phyloP scores from a whole-genome alignment of 2,329 filamentous ascomycete species.

The Erysiphe pulchra region DNA sequence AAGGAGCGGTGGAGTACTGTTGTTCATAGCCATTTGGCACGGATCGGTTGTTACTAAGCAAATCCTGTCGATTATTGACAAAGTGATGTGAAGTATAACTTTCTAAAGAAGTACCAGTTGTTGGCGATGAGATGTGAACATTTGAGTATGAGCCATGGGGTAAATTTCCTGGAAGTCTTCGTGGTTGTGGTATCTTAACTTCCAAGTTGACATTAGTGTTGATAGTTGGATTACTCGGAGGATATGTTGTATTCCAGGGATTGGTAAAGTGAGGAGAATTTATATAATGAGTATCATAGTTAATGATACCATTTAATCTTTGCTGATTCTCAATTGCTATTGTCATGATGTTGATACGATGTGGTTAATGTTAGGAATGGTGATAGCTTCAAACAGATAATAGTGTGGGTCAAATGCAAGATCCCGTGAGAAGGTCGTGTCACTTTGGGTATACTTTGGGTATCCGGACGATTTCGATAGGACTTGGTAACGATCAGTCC shows the following conservation, averaged over 20 bases:
- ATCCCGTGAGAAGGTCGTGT: constrained; percentile 9
- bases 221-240: constrained; percentile 28
- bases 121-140: constrained; percentile 46
- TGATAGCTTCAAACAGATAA: constrained; percentile 2
- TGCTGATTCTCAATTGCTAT: constrained; percentile 86
- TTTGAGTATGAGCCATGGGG: constrained; percentile 45
- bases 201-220: constrained; percentile 31
- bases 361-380: constrained; percentile 1
- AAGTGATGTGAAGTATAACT: constrained; percentile 36
- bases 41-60: constrained; percentile 34
- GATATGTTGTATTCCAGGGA: constrained; percentile 50
- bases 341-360: constrained; percentile 35
- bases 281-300: constrained; percentile 58
- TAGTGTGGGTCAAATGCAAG: constrained; percentile 12
- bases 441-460: constrained; percentile 3
- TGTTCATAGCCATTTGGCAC: constrained; percentile 44
- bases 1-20: constrained; percentile 39
- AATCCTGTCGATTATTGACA: constrained; percentile 50
- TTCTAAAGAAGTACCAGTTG: constrained; percentile 45
- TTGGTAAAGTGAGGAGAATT: constrained; percentile 57
- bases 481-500: not conserved
- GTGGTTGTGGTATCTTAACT: constrained; percentile 26
- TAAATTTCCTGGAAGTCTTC: constrained; percentile 29
- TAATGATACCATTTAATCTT: constrained; percentile 42
- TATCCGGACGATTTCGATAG: constrained; percentile 1